Conservation (phyloP, 1,139 yeast genomes). For the Suhomyces yuchorum region DNA sequence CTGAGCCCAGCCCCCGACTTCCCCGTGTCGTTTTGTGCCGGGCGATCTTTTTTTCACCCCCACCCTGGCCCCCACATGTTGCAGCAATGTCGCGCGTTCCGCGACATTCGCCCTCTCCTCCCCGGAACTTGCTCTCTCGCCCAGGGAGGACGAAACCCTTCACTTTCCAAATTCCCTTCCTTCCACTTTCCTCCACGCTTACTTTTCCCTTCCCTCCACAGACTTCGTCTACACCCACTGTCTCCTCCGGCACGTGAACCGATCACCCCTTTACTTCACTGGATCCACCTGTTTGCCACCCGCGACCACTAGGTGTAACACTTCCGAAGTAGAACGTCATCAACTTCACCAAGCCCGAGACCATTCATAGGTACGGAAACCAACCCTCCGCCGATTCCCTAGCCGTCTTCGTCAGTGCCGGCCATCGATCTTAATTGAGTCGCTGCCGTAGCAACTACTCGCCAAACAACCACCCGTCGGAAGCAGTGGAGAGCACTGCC, state of each 20-base stretch:
- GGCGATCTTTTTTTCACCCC: not conserved
- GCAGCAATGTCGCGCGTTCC: slow-evolving; percentile 5
- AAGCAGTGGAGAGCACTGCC: not conserved
- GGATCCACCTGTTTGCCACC: slow-evolving; percentile 7
- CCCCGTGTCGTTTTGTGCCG: no score
- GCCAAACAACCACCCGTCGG: not conserved
- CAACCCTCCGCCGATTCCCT: not conserved
- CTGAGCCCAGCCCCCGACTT: no score
- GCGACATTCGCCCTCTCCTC: slow-evolving; percentile 10
- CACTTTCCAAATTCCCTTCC: not conserved
- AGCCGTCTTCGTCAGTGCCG: not conserved
- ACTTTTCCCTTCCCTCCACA: not conserved
- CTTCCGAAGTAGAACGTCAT: not conserved
- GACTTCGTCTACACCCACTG: not conserved
- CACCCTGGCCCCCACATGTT: not conserved
- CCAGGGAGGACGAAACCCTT: slow-evolving; percentile 5
- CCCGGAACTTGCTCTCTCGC: slow-evolving; percentile 7
- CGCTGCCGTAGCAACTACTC: not conserved
- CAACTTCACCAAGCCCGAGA: not conserved
- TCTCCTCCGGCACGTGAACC: not conserved
- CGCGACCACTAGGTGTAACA: slow-evolving; percentile 1
- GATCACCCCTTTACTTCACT: not conserved
- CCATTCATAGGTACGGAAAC: not conserved
- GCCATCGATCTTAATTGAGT: not conserved
- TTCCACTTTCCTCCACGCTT: not conserved